Evolutionary conservation across 1,139 yeast species (phyloP), one percentile per base, ranked within the genome.

Genomic region (Meyerozyma sp.): DNA sequence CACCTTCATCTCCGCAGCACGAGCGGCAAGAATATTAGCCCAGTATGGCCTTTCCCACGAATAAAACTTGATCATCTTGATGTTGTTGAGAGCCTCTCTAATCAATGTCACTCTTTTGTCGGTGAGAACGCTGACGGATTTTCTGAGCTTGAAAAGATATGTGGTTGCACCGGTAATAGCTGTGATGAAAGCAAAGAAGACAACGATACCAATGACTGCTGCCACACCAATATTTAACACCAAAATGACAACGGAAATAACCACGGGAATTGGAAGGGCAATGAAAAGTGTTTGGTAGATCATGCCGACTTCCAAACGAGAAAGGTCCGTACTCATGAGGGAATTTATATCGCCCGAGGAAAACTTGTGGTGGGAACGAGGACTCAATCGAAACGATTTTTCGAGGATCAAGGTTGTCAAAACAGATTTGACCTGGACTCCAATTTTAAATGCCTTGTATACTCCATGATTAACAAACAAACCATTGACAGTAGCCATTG

Each of bases 31-130:
- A n/a, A 83, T 71, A 43, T 63, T 66, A 6, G 71, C 63, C 42
- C 63, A 63, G 55, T 79, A 81, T 4, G 84, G 79, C 13, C 68
- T 68, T 60, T 86, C 94, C 94, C 95, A 85, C 13, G 84, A 80
- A 49, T 67, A 68, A 47, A 58, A 65, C 47, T 68, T 68, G 42
- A 68, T 67, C 44, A 67, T 58, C 45, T 64, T 68, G 43, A 68
- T 54, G 51, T 66, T 67, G 43, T 57, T 58, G 37, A 68, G 54
- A 8, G 66, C 66, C 50, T 68, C 74, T 47, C 66, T 66, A 43
- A 68, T 59, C 46, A 59, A 61, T 39, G 57, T 55, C 6, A 68
- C 63, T 44, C 74, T 56, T 10, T 54, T 49, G 47, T 68, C 74
- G 16, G 73, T 68, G 44, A 52, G 62, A 8, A 46, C 51, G 44